Percentiles rank a stretch among this genome's conserved stretches.
phyloP scores from a whole-genome alignment of 208 protist species.

The Leishmania amazonensis region DNA sequence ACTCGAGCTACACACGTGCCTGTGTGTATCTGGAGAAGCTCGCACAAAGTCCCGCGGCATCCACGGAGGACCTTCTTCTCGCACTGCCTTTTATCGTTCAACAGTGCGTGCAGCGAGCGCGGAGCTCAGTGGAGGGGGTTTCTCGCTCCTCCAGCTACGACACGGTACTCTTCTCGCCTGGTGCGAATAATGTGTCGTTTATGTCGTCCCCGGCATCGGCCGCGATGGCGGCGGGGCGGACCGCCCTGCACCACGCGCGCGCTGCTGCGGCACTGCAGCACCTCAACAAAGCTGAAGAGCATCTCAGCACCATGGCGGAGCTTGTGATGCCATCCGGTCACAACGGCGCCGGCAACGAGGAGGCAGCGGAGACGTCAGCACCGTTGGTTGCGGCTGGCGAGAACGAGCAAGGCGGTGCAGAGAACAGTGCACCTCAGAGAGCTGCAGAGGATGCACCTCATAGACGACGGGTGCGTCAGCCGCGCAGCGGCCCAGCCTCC shows the following conservation, averaged over 20 bases:
- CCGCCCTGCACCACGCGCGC: slow-evolving; percentile 16
- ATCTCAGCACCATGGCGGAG: slow-evolving; percentile 22
- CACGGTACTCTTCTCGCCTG: slow-evolving; percentile 24
- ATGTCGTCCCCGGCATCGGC: slow-evolving; percentile 5
- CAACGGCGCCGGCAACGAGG: background rate
- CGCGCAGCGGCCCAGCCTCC: background rate
- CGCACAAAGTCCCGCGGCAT: slow-evolving; percentile 36
- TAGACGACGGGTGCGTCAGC: background rate
- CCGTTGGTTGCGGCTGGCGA: background rate
- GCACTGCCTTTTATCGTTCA: slow-evolving; percentile 71
- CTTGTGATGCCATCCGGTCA: slow-evolving; percentile 23
- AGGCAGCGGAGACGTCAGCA: background rate
- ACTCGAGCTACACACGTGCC: slow-evolving; percentile 48
- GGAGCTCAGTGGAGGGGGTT: slow-evolving; percentile 48
- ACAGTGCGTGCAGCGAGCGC: slow-evolving; percentile 59
- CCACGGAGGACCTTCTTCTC: slow-evolving; percentile 55
- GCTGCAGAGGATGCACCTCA: background rate
- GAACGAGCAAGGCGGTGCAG: background rate
- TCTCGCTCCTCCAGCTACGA: slow-evolving; percentile 58
- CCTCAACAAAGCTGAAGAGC: slow-evolving; percentile 26
- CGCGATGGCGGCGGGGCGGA: slow-evolving; percentile 1
- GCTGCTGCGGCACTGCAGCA: slow-evolving; percentile 29
- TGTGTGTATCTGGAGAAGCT: slow-evolving; percentile 76
- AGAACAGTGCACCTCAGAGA: background rate
- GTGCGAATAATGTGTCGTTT: background rate